phyloP scores from a whole-genome alignment of 345 rosid genomes.

The Erysimum cheiranthoides region DNA sequence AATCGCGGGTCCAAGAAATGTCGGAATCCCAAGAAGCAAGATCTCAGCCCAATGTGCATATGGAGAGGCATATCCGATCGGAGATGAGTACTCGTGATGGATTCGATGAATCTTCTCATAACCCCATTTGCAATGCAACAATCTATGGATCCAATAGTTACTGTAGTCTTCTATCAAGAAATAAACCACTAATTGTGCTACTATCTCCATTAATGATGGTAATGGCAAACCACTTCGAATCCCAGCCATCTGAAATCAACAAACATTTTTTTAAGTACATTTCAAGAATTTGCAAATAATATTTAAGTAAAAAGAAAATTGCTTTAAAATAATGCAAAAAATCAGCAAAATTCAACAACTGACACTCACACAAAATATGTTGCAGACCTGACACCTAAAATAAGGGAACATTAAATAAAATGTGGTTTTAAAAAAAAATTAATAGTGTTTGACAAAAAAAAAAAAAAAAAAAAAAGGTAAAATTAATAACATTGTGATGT shows the following conservation, averaged over 20 bases:
- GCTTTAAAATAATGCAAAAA: not conserved
- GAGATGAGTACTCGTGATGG: constrained; percentile 80
- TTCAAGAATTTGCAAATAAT: not conserved
- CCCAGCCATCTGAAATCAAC: constrained; percentile 60
- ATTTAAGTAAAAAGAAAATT: not conserved
- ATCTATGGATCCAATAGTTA: constrained; percentile 84
- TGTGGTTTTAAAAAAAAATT: no score
- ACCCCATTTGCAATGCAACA: constrained; percentile 72
- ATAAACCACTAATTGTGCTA: constrained; percentile 68
- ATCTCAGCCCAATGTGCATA: constrained; percentile 89
- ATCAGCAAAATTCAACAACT: no score
- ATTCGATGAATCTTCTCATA: constrained; percentile 74
- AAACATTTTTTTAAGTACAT: not conserved
- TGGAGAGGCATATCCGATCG: constrained; percentile 73
- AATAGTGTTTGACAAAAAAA: no score
- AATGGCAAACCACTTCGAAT: constrained; percentile 67
- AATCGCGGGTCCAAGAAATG: constrained; percentile 82
- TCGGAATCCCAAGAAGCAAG: constrained; percentile 77
- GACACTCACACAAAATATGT: no score
- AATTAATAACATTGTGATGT: no score
- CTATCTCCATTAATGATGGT: constrained; percentile 75
- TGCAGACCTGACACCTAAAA: no score
- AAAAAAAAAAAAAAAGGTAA: no score
- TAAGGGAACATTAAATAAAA: no score
- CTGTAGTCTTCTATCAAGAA: constrained; percentile 78